These are phyloP conservation scores for Erodium moschatum DNA, from an alignment of 441 rosid species.

Conservation along the genomic window DNA sequence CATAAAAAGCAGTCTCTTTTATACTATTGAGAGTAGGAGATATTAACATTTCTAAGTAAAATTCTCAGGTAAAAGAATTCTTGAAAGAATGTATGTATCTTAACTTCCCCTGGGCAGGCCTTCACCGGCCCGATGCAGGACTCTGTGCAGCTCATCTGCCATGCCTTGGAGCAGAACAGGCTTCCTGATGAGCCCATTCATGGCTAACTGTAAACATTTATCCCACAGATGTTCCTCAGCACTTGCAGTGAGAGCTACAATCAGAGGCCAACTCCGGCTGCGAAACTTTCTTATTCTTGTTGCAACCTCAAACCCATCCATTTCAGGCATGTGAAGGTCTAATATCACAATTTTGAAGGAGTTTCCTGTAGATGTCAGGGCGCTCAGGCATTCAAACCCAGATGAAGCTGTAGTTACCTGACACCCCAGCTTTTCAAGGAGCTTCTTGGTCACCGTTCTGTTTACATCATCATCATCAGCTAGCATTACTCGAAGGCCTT, in stretches of 20 bases:
- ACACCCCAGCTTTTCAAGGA: slow-evolving; percentile 54
- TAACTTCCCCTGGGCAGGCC: not conserved
- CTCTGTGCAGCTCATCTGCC: slow-evolving; percentile 55
- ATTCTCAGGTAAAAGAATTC: not conserved
- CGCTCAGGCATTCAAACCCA: slow-evolving; percentile 57
- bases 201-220: slow-evolving; percentile 45
- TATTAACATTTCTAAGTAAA: not conserved
- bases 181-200: slow-evolving; percentile 61
- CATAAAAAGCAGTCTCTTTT: no score
- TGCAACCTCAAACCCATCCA: slow-evolving; percentile 71
- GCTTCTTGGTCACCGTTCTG: slow-evolving; percentile 48
- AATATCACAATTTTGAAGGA: slow-evolving; percentile 43
- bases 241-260: slow-evolving; percentile 57
- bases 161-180: slow-evolving; percentile 51
- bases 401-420: slow-evolving; percentile 52
- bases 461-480: slow-evolving; percentile 55
- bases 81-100: not conserved
- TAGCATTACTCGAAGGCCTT: slow-evolving; percentile 43
- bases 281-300: slow-evolving; percentile 54
- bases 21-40: not conserved
- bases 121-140: slow-evolving; percentile 23
- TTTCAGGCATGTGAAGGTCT: slow-evolving; percentile 65
- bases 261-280: slow-evolving; percentile 49
- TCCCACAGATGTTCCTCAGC: slow-evolving; percentile 51
- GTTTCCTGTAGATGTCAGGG: slow-evolving; percentile 35